phyloP scores from a whole-genome alignment of 2,329 filamentous ascomycete genomes.

The Pseudopyrenochaeta lycopersici region DNA sequence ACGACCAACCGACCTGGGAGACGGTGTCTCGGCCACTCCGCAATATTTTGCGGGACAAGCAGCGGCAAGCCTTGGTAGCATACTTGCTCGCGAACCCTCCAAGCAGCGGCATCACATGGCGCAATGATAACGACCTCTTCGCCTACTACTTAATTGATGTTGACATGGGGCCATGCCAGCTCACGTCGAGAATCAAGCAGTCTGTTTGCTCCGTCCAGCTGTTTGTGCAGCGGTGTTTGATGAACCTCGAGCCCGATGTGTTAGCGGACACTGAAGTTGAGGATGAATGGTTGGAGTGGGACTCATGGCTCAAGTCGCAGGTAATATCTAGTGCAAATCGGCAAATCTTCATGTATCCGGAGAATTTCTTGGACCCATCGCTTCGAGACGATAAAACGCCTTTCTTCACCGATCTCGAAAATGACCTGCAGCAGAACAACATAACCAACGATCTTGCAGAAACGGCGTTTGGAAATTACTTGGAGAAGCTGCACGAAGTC shows the following conservation, averaged over 20 bases:
- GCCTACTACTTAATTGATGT: constrained; percentile 45
- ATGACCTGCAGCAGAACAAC: constrained; percentile 28
- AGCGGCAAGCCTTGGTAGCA: constrained; percentile 2
- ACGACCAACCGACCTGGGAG: background rate
- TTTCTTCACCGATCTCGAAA: constrained; percentile 32
- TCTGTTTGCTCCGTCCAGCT: constrained; percentile 41
- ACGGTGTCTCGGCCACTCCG: background rate
- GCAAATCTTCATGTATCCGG: constrained; percentile 44
- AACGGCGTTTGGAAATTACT: background rate
- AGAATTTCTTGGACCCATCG: constrained; percentile 44
- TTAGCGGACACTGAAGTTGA: background rate
- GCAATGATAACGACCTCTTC: constrained; percentile 36
- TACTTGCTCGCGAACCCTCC: constrained; percentile 1
- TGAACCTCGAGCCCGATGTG: constrained; percentile 33
- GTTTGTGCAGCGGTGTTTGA: constrained; percentile 42
- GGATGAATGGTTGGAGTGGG: constrained; percentile 33
- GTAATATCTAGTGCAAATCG: constrained; percentile 26
- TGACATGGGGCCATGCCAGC: constrained; percentile 35
- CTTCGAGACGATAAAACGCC: constrained; percentile 46
- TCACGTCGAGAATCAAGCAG: constrained; percentile 46
- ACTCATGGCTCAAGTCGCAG: constrained; percentile 32
- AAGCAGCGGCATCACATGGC: background rate
- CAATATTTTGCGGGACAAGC: constrained; percentile 3
- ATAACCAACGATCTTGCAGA: background rate
- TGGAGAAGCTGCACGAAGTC: background rate